A percentile compares a stretch with the other conserved stretches of the same genome.
Conservation (phyloP, 192 early-diverging fungal genomes). For the Coemansia sp. region DNA sequence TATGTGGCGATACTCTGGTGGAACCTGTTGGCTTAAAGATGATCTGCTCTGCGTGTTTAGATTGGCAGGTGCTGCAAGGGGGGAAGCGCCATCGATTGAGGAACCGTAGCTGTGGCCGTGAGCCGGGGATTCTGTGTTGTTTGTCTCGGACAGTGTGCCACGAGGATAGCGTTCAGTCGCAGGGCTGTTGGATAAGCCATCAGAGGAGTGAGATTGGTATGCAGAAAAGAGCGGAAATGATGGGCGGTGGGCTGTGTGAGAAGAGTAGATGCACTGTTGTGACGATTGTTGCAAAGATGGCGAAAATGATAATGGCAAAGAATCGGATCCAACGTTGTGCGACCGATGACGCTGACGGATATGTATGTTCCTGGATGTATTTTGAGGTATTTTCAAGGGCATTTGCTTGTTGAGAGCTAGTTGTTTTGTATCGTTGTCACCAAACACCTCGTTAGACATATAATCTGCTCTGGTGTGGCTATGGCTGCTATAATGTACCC, state of each 20-base stretch:
- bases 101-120: not conserved
- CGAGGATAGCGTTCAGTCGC: not conserved
- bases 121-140: not conserved
- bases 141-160: not conserved
- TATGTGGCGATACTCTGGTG: not conserved
- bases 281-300: not conserved
- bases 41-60: not conserved
- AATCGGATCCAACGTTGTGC: not conserved
- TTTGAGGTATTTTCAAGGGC: not conserved
- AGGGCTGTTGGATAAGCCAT: not conserved
- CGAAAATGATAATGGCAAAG: not conserved
- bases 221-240: not conserved
- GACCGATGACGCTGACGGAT: not conserved
- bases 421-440: not conserved
- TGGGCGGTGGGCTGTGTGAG: not conserved
- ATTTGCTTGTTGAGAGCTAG: not conserved
- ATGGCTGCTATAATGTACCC: not conserved
- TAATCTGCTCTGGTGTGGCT: not conserved
- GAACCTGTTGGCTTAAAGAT: no score
- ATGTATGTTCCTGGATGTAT: not conserved
- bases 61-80: not conserved
- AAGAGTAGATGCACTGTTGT: not conserved
- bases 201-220: not conserved
- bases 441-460: no score
- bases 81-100: not conserved